These are phyloP conservation scores for Ulota crispa DNA, from an alignment of 225 moss, liverwort and hornwort genomes.

Conservation along the genomic window DNA sequence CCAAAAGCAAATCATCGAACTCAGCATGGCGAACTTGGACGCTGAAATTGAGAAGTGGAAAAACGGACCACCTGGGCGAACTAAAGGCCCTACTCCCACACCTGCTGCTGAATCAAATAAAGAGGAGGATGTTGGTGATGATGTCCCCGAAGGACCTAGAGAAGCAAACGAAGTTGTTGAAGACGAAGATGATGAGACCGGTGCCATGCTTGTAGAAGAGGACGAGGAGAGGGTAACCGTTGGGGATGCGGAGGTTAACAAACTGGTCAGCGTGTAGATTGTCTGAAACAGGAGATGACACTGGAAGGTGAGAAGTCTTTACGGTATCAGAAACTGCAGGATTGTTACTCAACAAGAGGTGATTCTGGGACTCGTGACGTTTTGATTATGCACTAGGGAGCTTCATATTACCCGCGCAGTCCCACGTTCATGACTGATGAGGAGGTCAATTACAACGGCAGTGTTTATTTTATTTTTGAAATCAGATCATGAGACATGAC, in stretches of 20 bases:
- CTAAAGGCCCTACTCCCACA: slow-evolving; percentile 36
- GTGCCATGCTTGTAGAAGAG: slow-evolving; percentile 51
- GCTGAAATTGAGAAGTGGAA: slow-evolving; percentile 94
- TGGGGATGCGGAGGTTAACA: slow-evolving; percentile 45
- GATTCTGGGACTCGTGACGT: slow-evolving; percentile 24
- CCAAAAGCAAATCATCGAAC: slow-evolving; percentile 72
- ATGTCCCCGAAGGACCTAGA: slow-evolving; percentile 39
- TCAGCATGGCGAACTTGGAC: slow-evolving; percentile 79
- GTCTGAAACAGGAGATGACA: slow-evolving; percentile 38
- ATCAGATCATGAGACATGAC: slow-evolving; percentile 14
- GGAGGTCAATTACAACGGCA: slow-evolving; percentile 35
- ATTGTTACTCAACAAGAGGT: slow-evolving; percentile 54
- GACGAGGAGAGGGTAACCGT: slow-evolving; percentile 49
- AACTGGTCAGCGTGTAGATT: slow-evolving; percentile 40
- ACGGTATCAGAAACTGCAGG: slow-evolving; percentile 60
- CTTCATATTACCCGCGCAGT: slow-evolving; percentile 13
- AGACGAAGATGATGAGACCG: slow-evolving; percentile 71
- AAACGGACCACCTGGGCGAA: slow-evolving; percentile 58
- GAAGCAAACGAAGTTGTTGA: slow-evolving; percentile 50
- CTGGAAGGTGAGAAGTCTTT: slow-evolving; percentile 51
- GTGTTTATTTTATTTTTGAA: slow-evolving; percentile 11
- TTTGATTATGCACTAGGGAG: slow-evolving; percentile 1
- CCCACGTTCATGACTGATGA: slow-evolving; percentile 32
- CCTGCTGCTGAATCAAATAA: slow-evolving; percentile 36
- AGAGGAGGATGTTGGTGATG: slow-evolving; percentile 50